Evolutionary conservation across 129 eudicot species (phyloP).

Genomic region (Flaveria ramosissima): DNA sequence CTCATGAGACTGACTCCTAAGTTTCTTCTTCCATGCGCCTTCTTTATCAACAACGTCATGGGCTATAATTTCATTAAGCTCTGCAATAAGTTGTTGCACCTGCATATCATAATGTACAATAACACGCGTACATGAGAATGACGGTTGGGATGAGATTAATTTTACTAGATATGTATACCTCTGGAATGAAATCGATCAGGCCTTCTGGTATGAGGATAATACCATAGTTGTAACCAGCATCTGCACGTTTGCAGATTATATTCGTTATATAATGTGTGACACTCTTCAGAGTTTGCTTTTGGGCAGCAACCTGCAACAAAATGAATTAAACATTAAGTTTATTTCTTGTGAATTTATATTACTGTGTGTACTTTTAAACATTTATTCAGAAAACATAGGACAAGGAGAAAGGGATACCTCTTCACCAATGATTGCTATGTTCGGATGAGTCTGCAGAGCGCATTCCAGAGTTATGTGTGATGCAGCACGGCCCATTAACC

Average conservation of each 20-base stretch:
- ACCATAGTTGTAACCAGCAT: conserved; percentile 85
- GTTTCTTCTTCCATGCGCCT: conserved; percentile 92
- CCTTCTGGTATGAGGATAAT: conserved; percentile 95
- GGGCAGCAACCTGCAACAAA: conserved; percentile 74
- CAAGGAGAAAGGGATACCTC: conserved; percentile 49
- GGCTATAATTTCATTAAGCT: conserved; percentile 95
- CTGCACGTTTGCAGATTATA: conserved; percentile 82
- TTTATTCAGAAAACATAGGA: too few relatives aligned
- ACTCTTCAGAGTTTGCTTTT: conserved; percentile 72
- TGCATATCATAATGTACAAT: conserved; percentile 33
- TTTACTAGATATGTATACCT: conserved; percentile 44
- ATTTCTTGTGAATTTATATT: neutral
- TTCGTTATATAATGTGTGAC: conserved; percentile 83
- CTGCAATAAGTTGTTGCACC: conserved; percentile 92
- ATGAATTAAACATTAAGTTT: neutral
- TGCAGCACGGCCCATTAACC: conserved; percentile 99
- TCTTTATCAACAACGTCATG: conserved; percentile 72
- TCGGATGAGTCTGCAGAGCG: conserved; percentile 98
- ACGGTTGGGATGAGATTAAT: neutral
- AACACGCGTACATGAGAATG: neutral
- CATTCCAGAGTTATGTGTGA: conserved; percentile 98
- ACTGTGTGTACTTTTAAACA: neutral
- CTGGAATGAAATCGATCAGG: conserved; percentile 94
- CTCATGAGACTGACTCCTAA: conserved; percentile 60
- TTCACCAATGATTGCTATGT: conserved; percentile 91